These are phyloP conservation scores for Penicillium macrosclerotiorum DNA, from an alignment of 495 filamentous ascomycete genomes.

Conservation along the genomic window DNA sequence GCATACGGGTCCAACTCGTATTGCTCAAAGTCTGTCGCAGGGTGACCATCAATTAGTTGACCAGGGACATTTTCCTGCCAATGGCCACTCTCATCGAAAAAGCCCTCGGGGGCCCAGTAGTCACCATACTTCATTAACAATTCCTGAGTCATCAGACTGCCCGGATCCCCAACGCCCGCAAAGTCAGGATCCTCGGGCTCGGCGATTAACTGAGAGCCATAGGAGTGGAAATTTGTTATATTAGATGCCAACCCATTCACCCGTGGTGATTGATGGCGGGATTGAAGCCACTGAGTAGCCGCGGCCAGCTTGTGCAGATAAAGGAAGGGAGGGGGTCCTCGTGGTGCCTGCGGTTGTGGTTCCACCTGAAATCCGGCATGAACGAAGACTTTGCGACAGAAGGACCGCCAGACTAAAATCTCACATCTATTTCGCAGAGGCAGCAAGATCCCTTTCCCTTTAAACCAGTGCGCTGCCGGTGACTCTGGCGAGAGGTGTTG, in stretches of 20 bases:
- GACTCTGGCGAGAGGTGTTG: conserved; percentile 56
- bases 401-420: conserved; percentile 78
- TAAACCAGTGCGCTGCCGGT: conserved; percentile 63
- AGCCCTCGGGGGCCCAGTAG: conserved; percentile 34
- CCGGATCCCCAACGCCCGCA: conserved; percentile 13
- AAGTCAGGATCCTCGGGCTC: conserved; percentile 36
- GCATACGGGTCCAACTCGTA: conserved; percentile 43
- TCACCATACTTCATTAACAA: conserved; percentile 34
- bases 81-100: conserved; percentile 35
- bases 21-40: conserved; percentile 46
- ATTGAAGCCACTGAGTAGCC: conserved; percentile 41
- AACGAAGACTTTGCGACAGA: conserved; percentile 75
- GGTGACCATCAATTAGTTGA: conserved; percentile 34
- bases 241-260: conserved; percentile 7
- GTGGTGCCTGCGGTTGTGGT: conserved; percentile 31
- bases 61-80: conserved; percentile 26
- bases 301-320: conserved; percentile 41
- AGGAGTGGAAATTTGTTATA: conserved; percentile 11
- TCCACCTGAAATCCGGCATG: conserved; percentile 55
- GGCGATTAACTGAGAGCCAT: conserved; percentile 35
- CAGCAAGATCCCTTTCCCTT: conserved; percentile 70
- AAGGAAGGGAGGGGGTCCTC: conserved; percentile 43
- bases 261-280: conserved; percentile 19
- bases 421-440: conserved; percentile 71
- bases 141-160: neutral